Evolutionary conservation across 805 yeast species (phyloP).

Genomic region (Phaffomyces antillensis): DNA sequence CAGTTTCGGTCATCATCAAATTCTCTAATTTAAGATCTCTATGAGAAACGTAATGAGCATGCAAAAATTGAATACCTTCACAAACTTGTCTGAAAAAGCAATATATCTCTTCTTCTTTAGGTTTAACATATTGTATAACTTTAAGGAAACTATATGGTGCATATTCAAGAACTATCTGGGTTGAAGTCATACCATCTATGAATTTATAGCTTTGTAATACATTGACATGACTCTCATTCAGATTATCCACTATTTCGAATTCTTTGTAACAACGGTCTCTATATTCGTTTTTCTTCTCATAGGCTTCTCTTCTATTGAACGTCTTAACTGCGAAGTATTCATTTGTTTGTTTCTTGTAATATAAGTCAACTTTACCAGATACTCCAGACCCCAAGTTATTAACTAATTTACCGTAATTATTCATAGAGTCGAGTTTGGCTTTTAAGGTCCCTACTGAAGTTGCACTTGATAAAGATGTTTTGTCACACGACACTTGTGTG

Average conservation of each 20-base stretch:
- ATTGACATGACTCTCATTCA: constrained; percentile 56
- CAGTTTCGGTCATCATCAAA: constrained; percentile 67
- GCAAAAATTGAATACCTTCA: constrained; percentile 68
- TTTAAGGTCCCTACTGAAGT: constrained; percentile 1
- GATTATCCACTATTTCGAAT: constrained; percentile 62
- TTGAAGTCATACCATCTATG: constrained; percentile 47
- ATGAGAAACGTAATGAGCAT: constrained; percentile 75
- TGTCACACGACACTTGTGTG: too few species aligned
- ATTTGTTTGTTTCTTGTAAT: constrained; percentile 12
- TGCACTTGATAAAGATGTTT: neutral
- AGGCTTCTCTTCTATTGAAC: constrained; percentile 34
- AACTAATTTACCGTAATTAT: constrained; percentile 15
- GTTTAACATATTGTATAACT: constrained; percentile 74
- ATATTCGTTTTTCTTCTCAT: constrained; percentile 61
- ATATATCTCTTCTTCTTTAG: constrained; percentile 54
- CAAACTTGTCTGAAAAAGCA: constrained; percentile 81
- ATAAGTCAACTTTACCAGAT: constrained; percentile 30
- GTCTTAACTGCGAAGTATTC: constrained; percentile 36
- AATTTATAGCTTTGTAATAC: constrained; percentile 70
- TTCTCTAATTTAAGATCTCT: constrained; percentile 89
- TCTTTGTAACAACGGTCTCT: constrained; percentile 68
- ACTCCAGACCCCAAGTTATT: constrained; percentile 25
- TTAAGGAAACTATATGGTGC: constrained; percentile 84
- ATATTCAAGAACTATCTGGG: constrained; percentile 80
- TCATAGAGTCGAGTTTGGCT: neutral